Conservation (phyloP, 78 protist species). For the Bodo saltans region DNA sequence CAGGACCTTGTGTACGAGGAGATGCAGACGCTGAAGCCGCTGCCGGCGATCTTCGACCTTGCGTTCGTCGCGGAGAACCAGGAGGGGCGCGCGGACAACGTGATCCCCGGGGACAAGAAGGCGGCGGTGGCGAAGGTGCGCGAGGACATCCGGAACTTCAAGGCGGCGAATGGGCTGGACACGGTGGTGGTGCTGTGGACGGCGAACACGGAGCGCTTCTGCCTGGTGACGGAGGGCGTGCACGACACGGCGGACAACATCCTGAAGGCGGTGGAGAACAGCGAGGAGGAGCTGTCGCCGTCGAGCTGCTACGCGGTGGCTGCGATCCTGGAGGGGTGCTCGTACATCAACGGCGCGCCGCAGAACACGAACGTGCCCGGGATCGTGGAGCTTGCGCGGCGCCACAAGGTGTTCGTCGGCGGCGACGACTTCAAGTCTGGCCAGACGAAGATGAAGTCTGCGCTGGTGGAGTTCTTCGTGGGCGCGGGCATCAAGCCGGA, state of each 20-base stretch:
- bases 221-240: constrained; percentile 74
- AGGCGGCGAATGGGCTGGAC: constrained; percentile 75
- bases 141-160: constrained; percentile 91
- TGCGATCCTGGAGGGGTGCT: constrained; percentile 79
- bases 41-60: constrained; percentile 90
- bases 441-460: constrained; percentile 99
- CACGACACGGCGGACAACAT: constrained; percentile 90
- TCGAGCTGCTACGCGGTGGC: constrained; percentile 96
- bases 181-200: constrained; percentile 93
- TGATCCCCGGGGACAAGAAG: constrained; percentile 70
- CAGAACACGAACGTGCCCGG: constrained; percentile 98
- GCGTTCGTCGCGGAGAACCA: constrained; percentile 99
- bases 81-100: constrained; percentile 92
- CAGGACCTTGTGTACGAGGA: constrained; percentile 52
- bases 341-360: constrained; percentile 98
- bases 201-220: constrained; percentile 97
- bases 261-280: constrained; percentile 54
- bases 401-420: constrained; percentile 71
- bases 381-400: constrained; percentile 84
- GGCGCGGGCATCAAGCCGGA: constrained; percentile 92
- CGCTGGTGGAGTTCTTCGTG: constrained; percentile 96
- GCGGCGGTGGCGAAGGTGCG: constrained; percentile 86
- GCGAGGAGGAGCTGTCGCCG: constrained; percentile 85
- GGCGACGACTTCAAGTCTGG: constrained; percentile 99
- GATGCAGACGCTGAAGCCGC: constrained; percentile 68